Conservation (phyloP, 2,329 filamentous ascomycete genomes). For the Thielaviopsis ethacetica region DNA sequence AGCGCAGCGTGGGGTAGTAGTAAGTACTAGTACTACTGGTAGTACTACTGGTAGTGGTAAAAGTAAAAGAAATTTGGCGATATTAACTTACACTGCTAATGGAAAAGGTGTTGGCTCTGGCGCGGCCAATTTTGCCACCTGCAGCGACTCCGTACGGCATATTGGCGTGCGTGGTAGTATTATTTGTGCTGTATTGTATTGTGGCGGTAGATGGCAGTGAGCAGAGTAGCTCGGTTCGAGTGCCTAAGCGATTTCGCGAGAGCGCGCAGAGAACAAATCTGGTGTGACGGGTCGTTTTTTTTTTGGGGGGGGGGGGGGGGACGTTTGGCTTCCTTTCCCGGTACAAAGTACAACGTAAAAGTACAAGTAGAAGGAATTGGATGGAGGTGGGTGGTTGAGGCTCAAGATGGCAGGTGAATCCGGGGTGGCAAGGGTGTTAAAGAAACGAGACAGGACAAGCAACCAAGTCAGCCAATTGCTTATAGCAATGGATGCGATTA, state of each 20-base stretch:
- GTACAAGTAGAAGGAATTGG: background rate
- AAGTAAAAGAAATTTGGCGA: too few species aligned
- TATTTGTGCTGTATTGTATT: too few species aligned
- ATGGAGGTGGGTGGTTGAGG: background rate
- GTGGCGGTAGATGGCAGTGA: background rate
- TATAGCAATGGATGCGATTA: background rate
- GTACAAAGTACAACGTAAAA: too few species aligned
- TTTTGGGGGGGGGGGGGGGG: too few species aligned
- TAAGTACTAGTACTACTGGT: too few species aligned
- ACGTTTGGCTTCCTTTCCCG: too few species aligned
- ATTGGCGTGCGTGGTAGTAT: too few species aligned
- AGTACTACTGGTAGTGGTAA: too few species aligned
- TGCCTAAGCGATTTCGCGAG: background rate
- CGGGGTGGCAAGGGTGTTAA: background rate
- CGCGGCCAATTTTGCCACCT: conserved; percentile 7
- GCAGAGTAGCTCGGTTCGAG: background rate
- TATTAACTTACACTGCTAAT: conserved; percentile 10
- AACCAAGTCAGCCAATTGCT: background rate
- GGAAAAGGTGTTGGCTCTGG: conserved; percentile 9
- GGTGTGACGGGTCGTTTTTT: background rate
- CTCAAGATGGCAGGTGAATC: conserved; percentile 2
- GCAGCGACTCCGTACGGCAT: conserved; percentile 9
- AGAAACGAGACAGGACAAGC: background rate
- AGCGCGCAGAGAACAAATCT: background rate
- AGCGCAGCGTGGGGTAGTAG: too few species aligned